Base-by-base conservation (phyloP, 805 yeast species). In the Yarrowia bubula region DNA sequence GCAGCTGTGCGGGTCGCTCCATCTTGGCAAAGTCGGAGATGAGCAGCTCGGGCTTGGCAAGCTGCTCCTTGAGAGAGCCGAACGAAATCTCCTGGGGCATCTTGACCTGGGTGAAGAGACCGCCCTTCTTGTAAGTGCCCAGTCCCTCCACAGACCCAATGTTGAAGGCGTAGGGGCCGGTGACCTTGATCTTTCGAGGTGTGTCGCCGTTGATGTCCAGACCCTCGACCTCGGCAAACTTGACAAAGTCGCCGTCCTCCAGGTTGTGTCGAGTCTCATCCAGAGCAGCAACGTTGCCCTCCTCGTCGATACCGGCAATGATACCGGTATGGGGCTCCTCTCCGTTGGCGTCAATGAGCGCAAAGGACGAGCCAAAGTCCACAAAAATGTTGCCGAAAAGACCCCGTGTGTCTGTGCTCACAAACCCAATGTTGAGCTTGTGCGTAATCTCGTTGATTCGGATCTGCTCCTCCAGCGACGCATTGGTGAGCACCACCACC, bases 111-210 rank as follows among this genome's bases (percentile, higher is more conserved):
- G 92, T 89, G 80, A 90, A 95, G 57, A 90, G 80, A 68, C 99
- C 99, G 58, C 97, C 97, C 72, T 85, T 86, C 62, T 79, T 75
- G 73, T 91, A 95, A 1, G 80, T 75, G 22, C 92, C 96, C 66
- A 84, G 79, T 65, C 84, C 82, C 22, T 78, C 71, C 0, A 82
- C 80, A 22, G 77, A 73, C 14, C 83, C 85, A 66, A 93, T 84
- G 73, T 84, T 86, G 81, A 89, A 95, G 2, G 98, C 96, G 74
- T 84, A 92, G n/a, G 99, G 99, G 14, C 98, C 99, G 67, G 89
- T 80, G 1, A 92, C 98, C 73, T 86, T 88, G 63, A 95, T 84
- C 73, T 89, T 88, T 74, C 81, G 85, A 14, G 91, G 83, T 65
- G 82, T 77, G 5, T 93, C 96, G 70, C 86, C 86, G 74, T 92